Conservation (phyloP, 2,329 filamentous ascomycete species). For the Pseudopithomyces maydicus region DNA sequence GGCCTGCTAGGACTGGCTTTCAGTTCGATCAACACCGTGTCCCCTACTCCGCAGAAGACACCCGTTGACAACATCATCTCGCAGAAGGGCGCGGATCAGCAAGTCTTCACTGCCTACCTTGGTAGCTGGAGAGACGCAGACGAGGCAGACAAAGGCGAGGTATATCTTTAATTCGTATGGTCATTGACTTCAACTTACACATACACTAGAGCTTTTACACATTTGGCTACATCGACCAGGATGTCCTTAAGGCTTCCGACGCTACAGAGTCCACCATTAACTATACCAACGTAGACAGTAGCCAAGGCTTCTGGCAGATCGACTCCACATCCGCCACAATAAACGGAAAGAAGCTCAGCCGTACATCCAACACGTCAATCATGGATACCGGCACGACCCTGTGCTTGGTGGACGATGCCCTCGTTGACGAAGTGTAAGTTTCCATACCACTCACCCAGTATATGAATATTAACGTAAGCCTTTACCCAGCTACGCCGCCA, state of each 20-base stretch:
- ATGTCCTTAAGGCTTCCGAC: conserved; percentile 51
- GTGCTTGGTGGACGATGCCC: conserved; percentile 59
- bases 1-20: conserved; percentile 65
- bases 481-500: conserved; percentile 48
- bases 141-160: conserved; percentile 23
- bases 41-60: conserved; percentile 55
- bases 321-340: conserved; percentile 58
- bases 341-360: conserved; percentile 39
- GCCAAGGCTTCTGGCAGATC: conserved; percentile 68
- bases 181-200: background rate
- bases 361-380: conserved; percentile 47
- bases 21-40: conserved; percentile 61
- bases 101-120: conserved; percentile 25
- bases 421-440: conserved; percentile 61
- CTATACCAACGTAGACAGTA: conserved; percentile 60
- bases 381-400: conserved; percentile 74
- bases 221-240: conserved; percentile 62
- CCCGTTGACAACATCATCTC: conserved; percentile 60
- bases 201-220: conserved; percentile 25
- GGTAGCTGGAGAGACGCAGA: conserved; percentile 24
- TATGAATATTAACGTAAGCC: background rate
- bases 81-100: conserved; percentile 14
- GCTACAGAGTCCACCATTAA: conserved; percentile 53
- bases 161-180: background rate
- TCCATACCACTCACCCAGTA: background rate